Evolutionary conservation across 768 basidiomycete species (phyloP).

Genomic region (Suillus subaureus): DNA sequence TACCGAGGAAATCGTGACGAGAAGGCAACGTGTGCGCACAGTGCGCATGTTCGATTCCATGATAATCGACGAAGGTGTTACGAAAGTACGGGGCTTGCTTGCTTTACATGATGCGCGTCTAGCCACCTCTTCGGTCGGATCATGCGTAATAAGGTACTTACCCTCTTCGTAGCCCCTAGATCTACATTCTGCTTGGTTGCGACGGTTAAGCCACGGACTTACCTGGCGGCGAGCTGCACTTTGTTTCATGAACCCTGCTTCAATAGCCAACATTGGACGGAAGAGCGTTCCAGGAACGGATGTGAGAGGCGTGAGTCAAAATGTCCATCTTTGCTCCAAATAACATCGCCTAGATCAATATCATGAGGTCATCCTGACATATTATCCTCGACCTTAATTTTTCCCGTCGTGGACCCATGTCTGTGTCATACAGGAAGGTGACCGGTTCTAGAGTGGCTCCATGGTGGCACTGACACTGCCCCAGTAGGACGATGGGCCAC

Average conservation of each 20-base stretch:
- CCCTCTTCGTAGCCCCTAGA: not conserved
- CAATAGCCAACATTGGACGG: not conserved
- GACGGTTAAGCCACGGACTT: not conserved
- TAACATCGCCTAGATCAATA: not conserved
- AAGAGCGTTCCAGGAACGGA: not conserved
- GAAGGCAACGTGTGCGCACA: not conserved
- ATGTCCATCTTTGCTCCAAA: not conserved
- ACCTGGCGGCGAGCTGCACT: not conserved
- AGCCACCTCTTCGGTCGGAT: conserved; percentile 1
- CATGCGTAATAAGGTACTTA: conserved; percentile 1
- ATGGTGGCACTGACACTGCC: not conserved
- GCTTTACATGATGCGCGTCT: not conserved
- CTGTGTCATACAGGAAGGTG: not conserved
- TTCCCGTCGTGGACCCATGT: not conserved
- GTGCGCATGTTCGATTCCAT: too few relatives aligned
- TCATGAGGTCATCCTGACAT: not conserved
- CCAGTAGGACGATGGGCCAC: not conserved
- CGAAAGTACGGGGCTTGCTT: not conserved
- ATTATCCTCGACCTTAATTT: not conserved
- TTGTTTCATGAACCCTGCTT: not conserved
- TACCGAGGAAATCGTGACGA: not conserved
- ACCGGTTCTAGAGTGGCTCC: not conserved
- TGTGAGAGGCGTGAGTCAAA: not conserved
- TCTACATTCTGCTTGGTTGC: not conserved
- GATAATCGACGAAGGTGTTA: not conserved